A percentile compares a stretch with the other conserved stretches of the same genome.
Evolutionary conservation across 1,139 yeast species (phyloP).

Genomic region (Blastobotrys proliferans): DNA sequence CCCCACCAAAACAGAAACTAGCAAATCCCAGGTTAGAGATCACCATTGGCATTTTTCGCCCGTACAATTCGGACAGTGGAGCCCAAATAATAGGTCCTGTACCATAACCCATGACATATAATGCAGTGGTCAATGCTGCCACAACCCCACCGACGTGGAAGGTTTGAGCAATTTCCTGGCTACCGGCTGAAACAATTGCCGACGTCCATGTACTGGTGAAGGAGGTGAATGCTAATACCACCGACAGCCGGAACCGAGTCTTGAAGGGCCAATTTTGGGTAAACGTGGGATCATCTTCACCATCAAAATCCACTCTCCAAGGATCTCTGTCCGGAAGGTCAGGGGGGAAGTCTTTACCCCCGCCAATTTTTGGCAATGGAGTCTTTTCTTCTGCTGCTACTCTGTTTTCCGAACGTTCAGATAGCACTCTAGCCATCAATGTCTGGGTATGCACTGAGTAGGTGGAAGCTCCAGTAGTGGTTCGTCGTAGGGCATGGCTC

Average conservation of each 20-base stretch:
- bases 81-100: constrained; percentile 81
- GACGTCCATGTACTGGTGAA: constrained; percentile 43
- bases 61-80: constrained; percentile 68
- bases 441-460: not conserved
- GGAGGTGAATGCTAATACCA: constrained; percentile 37
- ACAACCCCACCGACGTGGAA: constrained; percentile 33
- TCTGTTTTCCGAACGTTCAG: not conserved
- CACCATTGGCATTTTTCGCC: constrained; percentile 58
- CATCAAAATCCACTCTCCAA: constrained; percentile 50
- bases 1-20: constrained; percentile 64
- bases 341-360: constrained; percentile 48
- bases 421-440: constrained; percentile 2
- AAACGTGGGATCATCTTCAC: constrained; percentile 47
- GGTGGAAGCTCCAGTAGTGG: not conserved
- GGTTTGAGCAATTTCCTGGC: constrained; percentile 27
- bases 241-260: constrained; percentile 35
- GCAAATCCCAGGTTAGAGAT: constrained; percentile 53
- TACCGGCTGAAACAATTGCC: constrained; percentile 42
- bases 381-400: not conserved
- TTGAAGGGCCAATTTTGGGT: constrained; percentile 48
- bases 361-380: constrained; percentile 36
- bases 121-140: constrained; percentile 53
- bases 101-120: constrained; percentile 78
- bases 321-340: constrained; percentile 42
- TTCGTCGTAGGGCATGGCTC: constrained; percentile 1